Evolutionary conservation across 2,329 filamentous ascomycete genomes (phyloP), one percentile per base, ranked within the genome.

Genomic region (Pezicula radicicola): DNA sequence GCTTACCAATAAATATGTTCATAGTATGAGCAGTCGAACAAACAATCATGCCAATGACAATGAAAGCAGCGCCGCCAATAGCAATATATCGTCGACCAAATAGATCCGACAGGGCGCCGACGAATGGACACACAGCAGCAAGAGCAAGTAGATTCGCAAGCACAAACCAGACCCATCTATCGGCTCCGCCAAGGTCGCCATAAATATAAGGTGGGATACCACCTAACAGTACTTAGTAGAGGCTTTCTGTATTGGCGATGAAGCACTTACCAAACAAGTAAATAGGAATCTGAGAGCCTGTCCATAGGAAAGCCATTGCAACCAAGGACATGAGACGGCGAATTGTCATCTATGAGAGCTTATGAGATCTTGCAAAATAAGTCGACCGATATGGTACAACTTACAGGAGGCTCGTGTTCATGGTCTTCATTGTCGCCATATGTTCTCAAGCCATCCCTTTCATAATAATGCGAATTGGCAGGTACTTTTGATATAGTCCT

Each of bases 231-330:
- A 12, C 18, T 49, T 19, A 37, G 16, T 33, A 9, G 36, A 33
- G 43, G 42, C 21, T 39, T 25, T 15, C 8, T 30, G 4, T 13
- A n/a, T 15, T 4, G 13, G 10, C 18, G 37, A 13, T 9, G 2
- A 28, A 40, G 67, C 21, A 50, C 63, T 40, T 55, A 71, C 75
- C 75, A 52, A 75, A 75, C 4, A 77, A 62, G 56, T 77, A 77
- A 9, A 84, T 70, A 1, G 81, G 81, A 46, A 84, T 83, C 57
- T 84, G 81, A 49, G 75, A 80, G 28, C 79, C 81, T 50, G 79
- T 81, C 80, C 80, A 84, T 27, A 84, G 68, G 56, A 84, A 83
- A 7, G 79, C 80, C 80, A 84, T 48, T 49, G 80, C 79, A 12
- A 78, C 57, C 41, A 84, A 71, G 45, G 75, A 75, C 77, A 84